These are phyloP conservation scores for Akebia trifoliata DNA, from an alignment of 164 flowering plant species.

Conservation along the genomic window DNA sequence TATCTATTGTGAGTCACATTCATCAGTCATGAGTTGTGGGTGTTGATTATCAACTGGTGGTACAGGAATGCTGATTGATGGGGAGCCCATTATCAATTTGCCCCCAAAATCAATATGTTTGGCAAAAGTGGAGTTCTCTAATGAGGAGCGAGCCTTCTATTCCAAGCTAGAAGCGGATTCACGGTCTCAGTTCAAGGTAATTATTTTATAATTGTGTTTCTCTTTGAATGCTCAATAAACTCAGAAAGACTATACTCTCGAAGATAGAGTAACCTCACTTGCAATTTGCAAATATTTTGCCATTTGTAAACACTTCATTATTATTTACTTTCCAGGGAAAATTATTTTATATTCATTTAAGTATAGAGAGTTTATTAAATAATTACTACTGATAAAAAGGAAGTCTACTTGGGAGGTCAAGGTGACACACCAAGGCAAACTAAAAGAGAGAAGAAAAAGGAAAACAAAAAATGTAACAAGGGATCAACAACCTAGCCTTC, in stretches of 20 bases:
- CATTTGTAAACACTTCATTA: too few species aligned
- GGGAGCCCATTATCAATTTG: conserved; percentile 72
- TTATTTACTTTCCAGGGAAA: too few species aligned
- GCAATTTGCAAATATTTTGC: neutral
- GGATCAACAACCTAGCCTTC: too few species aligned
- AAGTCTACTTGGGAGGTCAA: too few species aligned
- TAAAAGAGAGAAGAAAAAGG: too few species aligned
- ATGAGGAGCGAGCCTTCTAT: conserved; percentile 79
- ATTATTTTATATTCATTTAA: too few species aligned
- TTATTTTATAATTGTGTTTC: neutral
- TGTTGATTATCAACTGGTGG: conserved; percentile 20
- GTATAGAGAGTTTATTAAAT: too few species aligned
- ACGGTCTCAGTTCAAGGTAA: conserved; percentile 81
- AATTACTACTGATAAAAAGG: too few species aligned
- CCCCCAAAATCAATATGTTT: conserved; percentile 69
- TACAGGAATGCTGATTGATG: conserved; percentile 67
- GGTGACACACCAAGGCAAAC: too few species aligned
- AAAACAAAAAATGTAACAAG: too few species aligned
- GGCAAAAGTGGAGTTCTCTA: conserved; percentile 68
- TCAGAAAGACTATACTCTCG: neutral
- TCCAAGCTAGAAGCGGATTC: conserved; percentile 76
- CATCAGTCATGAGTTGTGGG: neutral
- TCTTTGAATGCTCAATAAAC: neutral
- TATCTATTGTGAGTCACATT: neutral
- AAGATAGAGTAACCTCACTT: neutral